Percentiles rank a stretch among this genome's conserved stretches.
Conservation (phyloP, 176 grass and related monocot species). For the Aechmea fasciata region DNA sequence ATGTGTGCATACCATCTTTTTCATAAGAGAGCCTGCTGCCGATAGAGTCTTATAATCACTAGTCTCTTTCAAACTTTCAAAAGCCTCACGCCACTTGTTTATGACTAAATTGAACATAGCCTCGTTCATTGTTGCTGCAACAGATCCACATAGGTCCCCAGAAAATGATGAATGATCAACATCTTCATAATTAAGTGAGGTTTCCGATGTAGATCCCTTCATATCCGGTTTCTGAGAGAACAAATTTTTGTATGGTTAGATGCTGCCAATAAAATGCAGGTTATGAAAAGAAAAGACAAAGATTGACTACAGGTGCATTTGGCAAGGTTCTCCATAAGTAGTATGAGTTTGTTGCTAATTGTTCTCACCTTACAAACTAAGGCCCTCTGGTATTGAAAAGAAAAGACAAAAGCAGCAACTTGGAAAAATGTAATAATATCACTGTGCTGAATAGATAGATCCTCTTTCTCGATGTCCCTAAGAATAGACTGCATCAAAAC, state of each 20-base stretch:
- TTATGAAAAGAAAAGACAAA: background rate
- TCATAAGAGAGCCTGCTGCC: constrained; percentile 73
- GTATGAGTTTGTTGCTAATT: no score
- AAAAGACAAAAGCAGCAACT: constrained; percentile 71
- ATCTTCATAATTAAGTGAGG: constrained; percentile 31
- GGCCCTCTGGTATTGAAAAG: constrained; percentile 82
- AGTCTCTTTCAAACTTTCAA: constrained; percentile 69
- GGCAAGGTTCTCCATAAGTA: no score
- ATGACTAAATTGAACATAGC: constrained; percentile 89
- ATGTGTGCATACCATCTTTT: constrained; percentile 64
- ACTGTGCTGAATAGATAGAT: constrained; percentile 51
- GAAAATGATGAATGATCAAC: constrained; percentile 32
- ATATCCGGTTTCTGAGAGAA: constrained; percentile 47
- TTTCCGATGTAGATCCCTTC: constrained; percentile 23
- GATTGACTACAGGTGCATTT: background rate
- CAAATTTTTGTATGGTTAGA: constrained; percentile 15
- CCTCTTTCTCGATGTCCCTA: constrained; percentile 65
- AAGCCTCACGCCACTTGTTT: constrained; percentile 66
- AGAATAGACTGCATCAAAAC: constrained; percentile 91
- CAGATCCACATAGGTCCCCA: constrained; percentile 81
- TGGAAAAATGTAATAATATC: constrained; percentile 74
- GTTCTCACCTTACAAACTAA: constrained; percentile 50
- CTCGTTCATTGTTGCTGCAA: constrained; percentile 79
- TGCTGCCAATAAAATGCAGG: background rate
- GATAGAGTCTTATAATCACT: constrained; percentile 84